Percentiles rank a stretch among this genome's conserved stretches.
These are phyloP conservation scores for Novymonas esmeraldas DNA, from an alignment of 208 protist species.

Conservation along the genomic window DNA sequence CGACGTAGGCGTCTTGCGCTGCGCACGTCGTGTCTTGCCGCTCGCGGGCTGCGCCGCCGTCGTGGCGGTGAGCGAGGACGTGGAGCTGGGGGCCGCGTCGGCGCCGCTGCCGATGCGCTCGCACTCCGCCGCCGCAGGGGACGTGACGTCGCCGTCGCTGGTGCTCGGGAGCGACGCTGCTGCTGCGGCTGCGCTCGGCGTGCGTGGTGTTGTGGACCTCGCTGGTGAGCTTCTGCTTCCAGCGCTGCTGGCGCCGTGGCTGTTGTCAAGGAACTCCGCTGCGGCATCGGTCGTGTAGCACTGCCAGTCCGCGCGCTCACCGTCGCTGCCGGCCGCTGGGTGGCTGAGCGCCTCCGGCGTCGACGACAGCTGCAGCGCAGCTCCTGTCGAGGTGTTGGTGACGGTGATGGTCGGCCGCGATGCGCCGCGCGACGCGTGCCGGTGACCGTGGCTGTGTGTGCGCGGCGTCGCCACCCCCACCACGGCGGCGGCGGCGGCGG, in stretches of 20 bases:
- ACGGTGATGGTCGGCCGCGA: slow-evolving; percentile 2
- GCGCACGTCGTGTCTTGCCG: too few relatives aligned
- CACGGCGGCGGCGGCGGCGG: neutral
- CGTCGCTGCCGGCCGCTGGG: neutral
- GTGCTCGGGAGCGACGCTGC: too few relatives aligned
- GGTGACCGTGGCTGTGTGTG: neutral
- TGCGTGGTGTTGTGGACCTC: neutral
- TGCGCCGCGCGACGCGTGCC: too few relatives aligned
- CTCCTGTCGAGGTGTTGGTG: slow-evolving; percentile 4
- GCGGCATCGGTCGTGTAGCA: slow-evolving; percentile 45
- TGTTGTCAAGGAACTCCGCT: slow-evolving; percentile 25
- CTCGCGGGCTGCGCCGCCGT: too few relatives aligned
- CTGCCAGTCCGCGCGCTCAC: neutral
- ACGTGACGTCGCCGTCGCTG: too few relatives aligned
- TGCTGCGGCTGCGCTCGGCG: neutral
- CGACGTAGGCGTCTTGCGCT: too few relatives aligned
- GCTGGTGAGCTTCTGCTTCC: neutral
- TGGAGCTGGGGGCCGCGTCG: too few relatives aligned
- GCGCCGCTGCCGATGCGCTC: too few relatives aligned
- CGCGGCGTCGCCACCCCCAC: too few relatives aligned
- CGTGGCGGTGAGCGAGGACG: too few relatives aligned
- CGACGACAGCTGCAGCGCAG: neutral
- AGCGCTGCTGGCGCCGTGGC: slow-evolving; percentile 1
- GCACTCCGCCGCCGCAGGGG: too few relatives aligned
- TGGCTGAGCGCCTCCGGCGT: neutral